These are phyloP conservation scores for Trichoderma guizhouense DNA, from an alignment of 2,329 filamentous ascomycete genomes.

Conservation along the genomic window DNA sequence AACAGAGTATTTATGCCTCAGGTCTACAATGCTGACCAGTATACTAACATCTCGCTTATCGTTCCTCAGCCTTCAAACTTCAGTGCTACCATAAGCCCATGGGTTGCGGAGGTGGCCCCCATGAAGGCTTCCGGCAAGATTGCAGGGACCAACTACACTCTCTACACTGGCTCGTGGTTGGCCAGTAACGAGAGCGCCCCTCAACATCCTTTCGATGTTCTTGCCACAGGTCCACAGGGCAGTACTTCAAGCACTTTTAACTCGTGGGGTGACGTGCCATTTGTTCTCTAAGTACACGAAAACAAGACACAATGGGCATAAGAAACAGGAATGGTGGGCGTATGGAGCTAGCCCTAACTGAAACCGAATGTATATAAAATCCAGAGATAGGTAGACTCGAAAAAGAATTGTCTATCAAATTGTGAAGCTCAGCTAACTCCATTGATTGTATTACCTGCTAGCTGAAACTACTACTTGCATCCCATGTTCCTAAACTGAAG, in stretches of 20 bases:
- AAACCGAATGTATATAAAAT: neutral
- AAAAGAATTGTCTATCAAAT: neutral
- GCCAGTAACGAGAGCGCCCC: neutral
- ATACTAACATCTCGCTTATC: neutral
- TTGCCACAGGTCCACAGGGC: neutral
- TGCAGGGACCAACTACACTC: neutral
- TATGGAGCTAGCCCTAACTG: rapidly evolving
- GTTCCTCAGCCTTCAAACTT: neutral
- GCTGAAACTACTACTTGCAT: neutral
- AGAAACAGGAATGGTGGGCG: neutral
- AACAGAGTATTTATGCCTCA: neutral
- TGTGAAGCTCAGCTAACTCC: neutral
- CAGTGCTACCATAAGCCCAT: neutral
- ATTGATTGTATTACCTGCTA: rapidly evolving
- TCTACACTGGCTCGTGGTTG: neutral
- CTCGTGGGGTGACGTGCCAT: neutral
- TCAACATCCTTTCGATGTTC: neutral
- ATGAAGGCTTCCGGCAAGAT: neutral
- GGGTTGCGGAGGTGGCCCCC: neutral
- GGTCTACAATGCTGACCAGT: neutral
- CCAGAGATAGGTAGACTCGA: neutral
- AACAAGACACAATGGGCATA: neutral
- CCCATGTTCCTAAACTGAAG: neutral
- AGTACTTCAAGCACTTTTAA: neutral
- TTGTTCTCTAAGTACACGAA: neutral